A percentile compares a stretch with the other conserved stretches of the same genome.
Conservation (phyloP, 2,329 filamentous ascomycete genomes). For the Aureobasidium namibiae region DNA sequence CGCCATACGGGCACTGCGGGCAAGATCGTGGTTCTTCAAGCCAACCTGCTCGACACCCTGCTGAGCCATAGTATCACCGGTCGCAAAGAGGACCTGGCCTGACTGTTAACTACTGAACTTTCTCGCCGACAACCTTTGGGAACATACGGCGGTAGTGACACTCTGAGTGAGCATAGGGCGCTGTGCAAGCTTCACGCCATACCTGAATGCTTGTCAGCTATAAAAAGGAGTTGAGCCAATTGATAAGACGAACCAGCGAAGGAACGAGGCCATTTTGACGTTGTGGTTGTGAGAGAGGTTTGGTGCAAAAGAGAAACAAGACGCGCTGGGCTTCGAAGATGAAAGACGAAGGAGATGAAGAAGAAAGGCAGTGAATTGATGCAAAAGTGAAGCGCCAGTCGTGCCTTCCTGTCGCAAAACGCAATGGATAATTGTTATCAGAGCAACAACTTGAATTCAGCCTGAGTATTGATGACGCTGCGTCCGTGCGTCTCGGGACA, state of each 20-base stretch:
- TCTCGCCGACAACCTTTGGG: conserved; percentile 2
- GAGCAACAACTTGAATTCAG: not conserved
- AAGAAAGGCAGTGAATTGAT: not conserved
- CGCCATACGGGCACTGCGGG: conserved; percentile 69
- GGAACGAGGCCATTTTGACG: conserved; percentile 1
- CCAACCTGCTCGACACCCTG: conserved; percentile 81
- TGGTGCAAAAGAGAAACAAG: not conserved
- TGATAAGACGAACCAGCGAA: conserved; percentile 3
- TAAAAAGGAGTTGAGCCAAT: not conserved
- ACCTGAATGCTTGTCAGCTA: conserved; percentile 46
- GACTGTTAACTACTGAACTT: not conserved
- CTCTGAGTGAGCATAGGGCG: conserved; percentile 85
- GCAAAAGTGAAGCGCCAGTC: conserved; percentile 1
- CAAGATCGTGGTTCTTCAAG: conserved; percentile 60
- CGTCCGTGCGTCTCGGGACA: not conserved
- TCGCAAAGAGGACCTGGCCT: conserved; percentile 70
- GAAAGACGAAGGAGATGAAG: not conserved
- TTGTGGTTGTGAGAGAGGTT: not conserved
- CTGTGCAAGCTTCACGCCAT: conserved; percentile 71
- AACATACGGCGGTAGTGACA: conserved; percentile 66
- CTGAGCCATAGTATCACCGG: conserved; percentile 85
- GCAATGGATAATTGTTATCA: conserved; percentile 10
- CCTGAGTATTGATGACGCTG: not conserved
- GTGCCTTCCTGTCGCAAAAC: conserved; percentile 10
- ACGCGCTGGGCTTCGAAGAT: not conserved